Percentiles rank a stretch among this genome's conserved stretches.
Conservation (phyloP, 2,329 filamentous ascomycete genomes). For the Cladosporium austrohemisphaericum region DNA sequence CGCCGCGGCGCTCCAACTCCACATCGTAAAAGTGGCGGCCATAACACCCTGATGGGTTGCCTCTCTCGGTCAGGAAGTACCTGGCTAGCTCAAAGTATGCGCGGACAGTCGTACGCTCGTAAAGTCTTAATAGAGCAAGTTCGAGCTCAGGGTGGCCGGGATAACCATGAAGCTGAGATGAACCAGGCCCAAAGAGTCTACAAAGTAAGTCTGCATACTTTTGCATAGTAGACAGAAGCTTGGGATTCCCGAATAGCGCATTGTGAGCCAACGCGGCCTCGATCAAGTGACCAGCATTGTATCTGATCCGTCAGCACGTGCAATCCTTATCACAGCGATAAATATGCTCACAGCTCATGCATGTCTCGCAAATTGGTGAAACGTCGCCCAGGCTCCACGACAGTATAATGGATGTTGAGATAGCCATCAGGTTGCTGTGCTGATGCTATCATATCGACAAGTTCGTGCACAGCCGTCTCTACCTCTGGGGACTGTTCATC, state of each 20-base stretch:
- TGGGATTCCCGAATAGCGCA: conserved; percentile 50
- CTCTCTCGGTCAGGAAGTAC: conserved; percentile 58
- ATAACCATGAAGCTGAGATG: conserved; percentile 54
- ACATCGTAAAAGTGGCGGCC: conserved; percentile 54
- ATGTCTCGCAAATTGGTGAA: conserved; percentile 60
- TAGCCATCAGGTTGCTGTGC: conserved; percentile 61
- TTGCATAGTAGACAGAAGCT: conserved; percentile 51
- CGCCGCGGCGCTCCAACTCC: conserved; percentile 51
- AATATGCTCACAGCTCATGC: conserved; percentile 50
- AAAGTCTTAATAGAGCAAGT: conserved; percentile 47
- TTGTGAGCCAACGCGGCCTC: conserved; percentile 58
- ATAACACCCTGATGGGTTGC: conserved; percentile 49
- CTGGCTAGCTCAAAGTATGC: conserved; percentile 47
- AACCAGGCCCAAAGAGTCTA: conserved; percentile 49
- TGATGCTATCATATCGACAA: conserved; percentile 55
- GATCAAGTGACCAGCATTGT: conserved; percentile 60
- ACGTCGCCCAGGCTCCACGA: conserved; percentile 53
- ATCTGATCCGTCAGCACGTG: conserved; percentile 25
- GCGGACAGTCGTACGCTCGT: conserved; percentile 38
- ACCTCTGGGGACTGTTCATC: conserved; percentile 44
- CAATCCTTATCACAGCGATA: conserved; percentile 31
- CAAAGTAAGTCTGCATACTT: conserved; percentile 54
- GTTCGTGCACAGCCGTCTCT: conserved; percentile 50
- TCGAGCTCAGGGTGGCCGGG: conserved; percentile 59
- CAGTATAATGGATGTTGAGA: conserved; percentile 60